phyloP scores from a whole-genome alignment of 192 early-diverging fungal genomes.

The Kappamyces sp. region DNA sequence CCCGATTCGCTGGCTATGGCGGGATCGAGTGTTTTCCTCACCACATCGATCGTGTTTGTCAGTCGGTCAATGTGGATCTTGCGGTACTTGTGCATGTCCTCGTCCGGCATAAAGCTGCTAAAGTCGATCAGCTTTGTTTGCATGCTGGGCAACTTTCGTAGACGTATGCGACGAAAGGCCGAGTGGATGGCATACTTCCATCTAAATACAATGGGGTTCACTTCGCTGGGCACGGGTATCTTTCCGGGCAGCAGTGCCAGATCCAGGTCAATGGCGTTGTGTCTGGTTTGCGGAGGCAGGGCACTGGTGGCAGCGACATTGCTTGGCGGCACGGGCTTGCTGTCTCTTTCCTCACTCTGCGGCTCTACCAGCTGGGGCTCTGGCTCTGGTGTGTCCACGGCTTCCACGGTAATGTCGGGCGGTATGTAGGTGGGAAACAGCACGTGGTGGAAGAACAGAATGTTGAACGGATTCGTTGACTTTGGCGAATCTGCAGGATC shows the following conservation, averaged over 20 bases:
- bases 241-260: background rate
- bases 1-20: background rate
- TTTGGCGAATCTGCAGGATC: too few species aligned
- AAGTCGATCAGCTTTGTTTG: background rate
- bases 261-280: too few species aligned
- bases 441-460: too few species aligned
- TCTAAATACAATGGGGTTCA: slow-evolving; percentile 1
- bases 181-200: slow-evolving; percentile 10
- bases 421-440: too few species aligned
- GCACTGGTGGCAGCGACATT: too few species aligned
- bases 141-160: slow-evolving; percentile 6
- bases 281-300: too few species aligned
- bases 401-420: too few species aligned
- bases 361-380: too few species aligned
- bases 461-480: too few species aligned
- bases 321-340: too few species aligned
- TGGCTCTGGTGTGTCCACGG: too few species aligned
- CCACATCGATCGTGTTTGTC: slow-evolving; percentile 6
- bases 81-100: background rate
- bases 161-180: background rate
- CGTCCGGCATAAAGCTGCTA: background rate
- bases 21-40: background rate
- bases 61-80: background rate
- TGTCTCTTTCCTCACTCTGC: too few species aligned
- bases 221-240: background rate